phyloP scores from a whole-genome alignment of 257 asterid species.

The Echium plantagineum region DNA sequence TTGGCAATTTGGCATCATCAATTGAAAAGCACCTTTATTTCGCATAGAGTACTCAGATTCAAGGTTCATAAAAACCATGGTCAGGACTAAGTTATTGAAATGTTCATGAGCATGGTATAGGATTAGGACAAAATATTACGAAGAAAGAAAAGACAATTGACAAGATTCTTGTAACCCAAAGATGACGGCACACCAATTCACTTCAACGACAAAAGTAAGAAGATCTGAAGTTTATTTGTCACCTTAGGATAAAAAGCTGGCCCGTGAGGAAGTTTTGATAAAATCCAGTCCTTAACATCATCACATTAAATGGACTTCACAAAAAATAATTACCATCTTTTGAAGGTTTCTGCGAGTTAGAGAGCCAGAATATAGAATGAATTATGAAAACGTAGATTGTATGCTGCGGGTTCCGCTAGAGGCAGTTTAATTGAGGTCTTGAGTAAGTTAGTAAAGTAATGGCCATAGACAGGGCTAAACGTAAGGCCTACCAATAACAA shows the following conservation, averaged over 20 bases:
- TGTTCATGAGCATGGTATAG: neutral
- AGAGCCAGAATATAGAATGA: too few relatives aligned
- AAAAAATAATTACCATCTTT: too few relatives aligned
- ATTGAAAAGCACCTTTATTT: neutral
- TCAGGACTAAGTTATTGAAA: neutral
- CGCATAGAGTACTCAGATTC: neutral
- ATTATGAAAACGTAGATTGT: too few relatives aligned
- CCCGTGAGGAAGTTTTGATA: slow-evolving; percentile 79
- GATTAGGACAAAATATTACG: neutral
- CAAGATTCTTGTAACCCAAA: neutral
- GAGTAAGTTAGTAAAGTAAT: too few relatives aligned
- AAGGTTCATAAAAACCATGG: neutral
- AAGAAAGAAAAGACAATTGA: neutral
- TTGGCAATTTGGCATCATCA: neutral
- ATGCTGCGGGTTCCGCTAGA: too few relatives aligned
- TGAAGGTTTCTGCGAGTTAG: too few relatives aligned
- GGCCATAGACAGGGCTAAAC: too few relatives aligned
- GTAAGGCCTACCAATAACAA: too few relatives aligned
- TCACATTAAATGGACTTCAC: too few relatives aligned
- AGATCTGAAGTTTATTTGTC: neutral
- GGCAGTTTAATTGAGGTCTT: too few relatives aligned
- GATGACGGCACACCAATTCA: neutral
- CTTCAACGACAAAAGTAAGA: neutral
- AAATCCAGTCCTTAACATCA: slow-evolving; percentile 90
- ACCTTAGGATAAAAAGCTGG: slow-evolving; percentile 97